Conservation (phyloP, 805 yeast species). For the Cyberlindnera mrakii region DNA sequence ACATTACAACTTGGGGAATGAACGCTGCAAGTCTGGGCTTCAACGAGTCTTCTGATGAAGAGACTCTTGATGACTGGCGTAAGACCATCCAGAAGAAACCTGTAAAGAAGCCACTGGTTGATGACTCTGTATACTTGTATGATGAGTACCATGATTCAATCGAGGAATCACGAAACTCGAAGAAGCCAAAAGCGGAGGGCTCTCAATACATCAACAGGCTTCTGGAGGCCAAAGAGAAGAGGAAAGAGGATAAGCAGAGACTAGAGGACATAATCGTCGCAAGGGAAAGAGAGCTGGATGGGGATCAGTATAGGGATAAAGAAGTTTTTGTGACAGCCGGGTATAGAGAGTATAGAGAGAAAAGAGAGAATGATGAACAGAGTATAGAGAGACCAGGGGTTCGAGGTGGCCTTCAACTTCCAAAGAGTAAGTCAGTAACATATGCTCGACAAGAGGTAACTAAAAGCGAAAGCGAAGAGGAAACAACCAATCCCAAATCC, state of each 20-base stretch:
- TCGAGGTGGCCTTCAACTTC: neutral
- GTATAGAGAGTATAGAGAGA: conserved; percentile 31
- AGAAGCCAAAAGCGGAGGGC: conserved; percentile 4
- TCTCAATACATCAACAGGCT: conserved; percentile 35
- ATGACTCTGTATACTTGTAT: conserved; percentile 29
- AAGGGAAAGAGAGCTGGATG: conserved; percentile 34
- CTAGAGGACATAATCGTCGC: conserved; percentile 32
- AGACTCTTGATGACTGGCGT: conserved; percentile 1
- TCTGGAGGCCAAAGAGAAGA: conserved; percentile 35
- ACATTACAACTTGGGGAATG: conserved; percentile 1
- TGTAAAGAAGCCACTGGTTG: conserved; percentile 2
- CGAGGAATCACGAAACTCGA: conserved; percentile 13
- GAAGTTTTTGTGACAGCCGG: conserved; percentile 44
- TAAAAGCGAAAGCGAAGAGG: neutral
- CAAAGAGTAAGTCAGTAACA: neutral
- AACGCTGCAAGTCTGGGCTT: conserved; percentile 13
- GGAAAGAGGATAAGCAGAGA: conserved; percentile 41
- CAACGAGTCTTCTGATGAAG: conserved; percentile 5
- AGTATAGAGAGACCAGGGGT: neutral
- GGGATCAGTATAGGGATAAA: conserved; percentile 30
- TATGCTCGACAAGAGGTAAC: neutral
- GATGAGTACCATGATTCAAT: conserved; percentile 42
- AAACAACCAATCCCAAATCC: conserved; percentile 3
- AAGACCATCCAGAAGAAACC: conserved; percentile 1
- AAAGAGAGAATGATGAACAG: neutral